A percentile compares a stretch with the other conserved stretches of the same genome.
Conservation (phyloP, 306 rosid genomes). For the Heteromeles arbutifolia region DNA sequence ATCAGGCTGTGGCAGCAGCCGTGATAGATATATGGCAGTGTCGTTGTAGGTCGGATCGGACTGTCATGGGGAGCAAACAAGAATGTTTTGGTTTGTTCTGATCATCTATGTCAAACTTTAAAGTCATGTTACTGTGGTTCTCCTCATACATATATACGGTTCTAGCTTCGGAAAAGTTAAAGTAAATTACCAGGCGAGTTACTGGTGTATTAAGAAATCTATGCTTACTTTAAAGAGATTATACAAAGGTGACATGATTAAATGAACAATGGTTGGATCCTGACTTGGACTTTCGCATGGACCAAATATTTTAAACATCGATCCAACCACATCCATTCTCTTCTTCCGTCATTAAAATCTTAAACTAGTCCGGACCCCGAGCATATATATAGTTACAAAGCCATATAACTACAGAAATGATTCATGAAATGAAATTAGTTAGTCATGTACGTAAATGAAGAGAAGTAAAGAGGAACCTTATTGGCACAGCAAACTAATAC, state of each 20-base stretch:
- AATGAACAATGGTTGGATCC: not conserved
- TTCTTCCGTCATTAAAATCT: not conserved
- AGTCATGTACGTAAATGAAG: not conserved
- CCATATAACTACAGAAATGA: not conserved
- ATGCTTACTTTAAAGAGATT: not conserved
- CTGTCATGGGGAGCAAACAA: slow-evolving; percentile 46
- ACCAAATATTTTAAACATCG: not conserved
- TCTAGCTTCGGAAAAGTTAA: not conserved
- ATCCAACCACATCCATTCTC: not conserved
- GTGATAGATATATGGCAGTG: slow-evolving; percentile 19
- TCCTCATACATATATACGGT: not conserved
- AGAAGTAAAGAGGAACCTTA: not conserved
- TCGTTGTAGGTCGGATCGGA: slow-evolving; percentile 25
- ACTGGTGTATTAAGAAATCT: not conserved
- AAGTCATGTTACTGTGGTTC: not conserved
- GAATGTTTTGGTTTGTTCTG: slow-evolving; percentile 58
- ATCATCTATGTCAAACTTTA: slow-evolving; percentile 7
- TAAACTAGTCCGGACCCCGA: not conserved
- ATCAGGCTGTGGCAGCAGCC: slow-evolving; percentile 27
- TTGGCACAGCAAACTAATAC: not conserved
- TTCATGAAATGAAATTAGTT: too few species aligned
- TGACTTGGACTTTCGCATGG: not conserved
- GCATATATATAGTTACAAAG: not conserved
- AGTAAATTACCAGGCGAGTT: not conserved
- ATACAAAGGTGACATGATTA: not conserved